phyloP scores from a whole-genome alignment of 768 basidiomycete genomes.

The Sarcomyxa edulis region DNA sequence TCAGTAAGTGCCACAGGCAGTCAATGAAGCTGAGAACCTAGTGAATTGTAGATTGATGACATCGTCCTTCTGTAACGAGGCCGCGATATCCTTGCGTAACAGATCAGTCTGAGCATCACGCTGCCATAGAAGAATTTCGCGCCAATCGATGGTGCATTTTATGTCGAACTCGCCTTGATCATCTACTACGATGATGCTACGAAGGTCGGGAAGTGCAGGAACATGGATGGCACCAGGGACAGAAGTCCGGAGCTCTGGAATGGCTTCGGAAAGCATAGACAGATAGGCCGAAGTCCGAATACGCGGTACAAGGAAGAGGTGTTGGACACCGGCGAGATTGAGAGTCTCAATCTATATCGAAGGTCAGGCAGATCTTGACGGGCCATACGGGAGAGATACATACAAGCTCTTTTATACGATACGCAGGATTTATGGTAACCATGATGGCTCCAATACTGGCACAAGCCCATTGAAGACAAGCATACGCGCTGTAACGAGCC shows the following conservation, averaged over 20 bases:
- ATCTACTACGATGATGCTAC: constrained; percentile 63
- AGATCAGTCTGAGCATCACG: constrained; percentile 41
- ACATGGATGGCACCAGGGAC: constrained; percentile 53
- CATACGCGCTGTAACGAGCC: constrained; percentile 54
- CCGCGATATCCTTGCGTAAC: constrained; percentile 35
- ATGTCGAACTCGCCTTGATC: constrained; percentile 43
- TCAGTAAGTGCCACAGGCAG: background rate
- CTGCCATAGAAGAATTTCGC: constrained; percentile 66
- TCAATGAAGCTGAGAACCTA: constrained; percentile 42
- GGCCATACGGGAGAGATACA: constrained; percentile 14
- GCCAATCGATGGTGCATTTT: constrained; percentile 60
- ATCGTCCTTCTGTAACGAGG: constrained; percentile 52
- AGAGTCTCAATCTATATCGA: constrained; percentile 55
- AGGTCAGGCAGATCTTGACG: background rate
- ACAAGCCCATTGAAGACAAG: constrained; percentile 80
- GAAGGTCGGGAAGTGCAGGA: constrained; percentile 53
- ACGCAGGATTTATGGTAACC: constrained; percentile 81
- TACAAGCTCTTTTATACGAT: constrained; percentile 67
- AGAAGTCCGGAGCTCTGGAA: constrained; percentile 49
- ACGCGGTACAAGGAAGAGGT: constrained; percentile 68
- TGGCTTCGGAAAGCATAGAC: constrained; percentile 48
- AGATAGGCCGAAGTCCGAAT: constrained; percentile 64
- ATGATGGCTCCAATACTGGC: constrained; percentile 81
- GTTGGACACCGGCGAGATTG: constrained; percentile 57
- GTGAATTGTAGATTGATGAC: constrained; percentile 84